Base-by-base conservation (phyloP, 2,329 filamentous ascomycete genomes). In the Cordyceps pruinosa region DNA sequence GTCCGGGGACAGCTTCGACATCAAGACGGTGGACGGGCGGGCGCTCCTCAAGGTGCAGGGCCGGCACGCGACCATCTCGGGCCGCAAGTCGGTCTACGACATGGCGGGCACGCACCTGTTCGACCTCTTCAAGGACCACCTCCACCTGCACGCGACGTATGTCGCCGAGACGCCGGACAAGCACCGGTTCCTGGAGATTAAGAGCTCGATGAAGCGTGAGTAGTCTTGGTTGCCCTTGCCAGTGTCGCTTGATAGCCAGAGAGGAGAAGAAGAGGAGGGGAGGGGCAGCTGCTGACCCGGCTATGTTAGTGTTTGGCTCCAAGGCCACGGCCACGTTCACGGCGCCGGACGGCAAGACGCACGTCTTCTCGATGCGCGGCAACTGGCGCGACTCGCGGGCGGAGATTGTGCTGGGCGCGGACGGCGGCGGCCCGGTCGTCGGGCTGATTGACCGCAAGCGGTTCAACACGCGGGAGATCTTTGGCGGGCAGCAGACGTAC, bases 401-500 rank as follows among this genome's bases (percentile, higher is more conserved):
- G 5, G 75, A 81, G 9, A 87, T 90, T 61, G 72, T 75, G 6
- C 45, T 47, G 15, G 46, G 46, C n/a, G 77, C 84, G 60, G 71
- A 78, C 50, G 70, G 71, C 15, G 77, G 70, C 5, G 77, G 78
- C 5, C 69, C 74, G 6, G 69, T 78, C 0, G 80, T 87, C 1
- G 86, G 82, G 0, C 70, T 73, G 44, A 85, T 89, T 63, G 72
- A 79, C 58, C 78, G 85, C 59, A 80, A 81, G 64, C 68, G 84
- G 35, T 73, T 85, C 57, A 85, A 78, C 61, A 74, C 73, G 34
- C 73, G 82, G 32, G 77, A 88, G 63, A 65, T 86, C 2, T 66
- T 87, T 25, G 79, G 78, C 41, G 80, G 77, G 10, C 77, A 85
- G 70, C 84, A 88, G 70, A 86, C 84, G 4, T 89, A 89, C 62